Base-by-base conservation (phyloP, 108 stramenopile genomes). In the Pelagomonas calceolata region DNA sequence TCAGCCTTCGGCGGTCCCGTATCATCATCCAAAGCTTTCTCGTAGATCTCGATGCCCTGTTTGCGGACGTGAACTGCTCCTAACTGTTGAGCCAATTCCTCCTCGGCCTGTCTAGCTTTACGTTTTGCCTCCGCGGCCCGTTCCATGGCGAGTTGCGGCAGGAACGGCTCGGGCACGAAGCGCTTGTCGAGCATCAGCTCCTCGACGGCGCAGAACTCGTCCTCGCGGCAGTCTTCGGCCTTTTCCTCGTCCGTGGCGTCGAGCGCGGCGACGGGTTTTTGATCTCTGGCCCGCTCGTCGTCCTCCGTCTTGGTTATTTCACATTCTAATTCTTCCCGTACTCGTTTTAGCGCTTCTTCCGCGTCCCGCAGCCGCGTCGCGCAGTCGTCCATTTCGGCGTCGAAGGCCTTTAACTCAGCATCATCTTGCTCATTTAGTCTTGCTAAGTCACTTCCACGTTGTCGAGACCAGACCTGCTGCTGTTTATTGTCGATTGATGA, bases 161-260 rank as follows among this genome's bases (percentile, higher is more conserved):
- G 51, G 26, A 60, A 60, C 21, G 51, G 21, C 7, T 3, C 10
- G 7, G 51, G 51, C 21, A 60, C 51, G 51, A 26, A 60, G 51
- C 51, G 51, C 51, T 12, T 12, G 21, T 16, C 4, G 21, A 26
- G 21, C 14, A 26, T 1, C 21, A 60, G 63, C 70, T 71, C 70
- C 70, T 71, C 70, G 46, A 30, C 26, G 63, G 70, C 70, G 63
- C 63, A 64, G 64, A 35, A 29, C 64, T 71, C 70, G 64, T 71
- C 70, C 70, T 71, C 70, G 36, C 70, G 34, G 64, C 30, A 26
- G 64, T 71, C 70, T 64, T 71, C 70, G 32, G 34, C 64, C 26
- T 32, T 14, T 64, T 71, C 70, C 70, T 71, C 70, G 5, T 71
- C 70, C 29, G 70, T 65, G 32, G 70, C 35, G 64, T 71, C 21